Evolutionary conservation across 2,329 filamentous ascomycete genomes (phyloP).

Genomic region (Microdochium trichocladiopsis): DNA sequence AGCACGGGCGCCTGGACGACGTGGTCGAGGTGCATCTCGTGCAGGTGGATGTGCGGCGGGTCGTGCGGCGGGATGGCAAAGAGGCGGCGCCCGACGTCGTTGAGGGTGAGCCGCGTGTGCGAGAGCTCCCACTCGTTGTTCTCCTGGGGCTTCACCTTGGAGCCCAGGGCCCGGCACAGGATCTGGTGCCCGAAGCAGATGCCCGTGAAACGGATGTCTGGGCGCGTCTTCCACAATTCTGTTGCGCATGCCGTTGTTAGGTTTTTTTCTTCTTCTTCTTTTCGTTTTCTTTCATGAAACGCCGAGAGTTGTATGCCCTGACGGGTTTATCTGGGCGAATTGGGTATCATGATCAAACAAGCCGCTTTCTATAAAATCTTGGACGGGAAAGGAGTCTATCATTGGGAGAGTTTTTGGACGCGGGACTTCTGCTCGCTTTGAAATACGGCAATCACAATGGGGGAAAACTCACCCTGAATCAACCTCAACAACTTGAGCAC

Average conservation of each 20-base stretch:
- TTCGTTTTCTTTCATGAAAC: constrained; percentile 42
- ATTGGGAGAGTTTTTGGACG: no score
- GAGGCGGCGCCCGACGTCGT: constrained; percentile 56
- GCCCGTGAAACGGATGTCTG: constrained; percentile 55
- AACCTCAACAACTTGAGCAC: constrained; percentile 61
- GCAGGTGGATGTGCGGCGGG: constrained; percentile 42
- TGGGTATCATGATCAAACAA: no score
- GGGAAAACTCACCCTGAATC: constrained; percentile 28
- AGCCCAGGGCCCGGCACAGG: constrained; percentile 62
- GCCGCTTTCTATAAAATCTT: no score
- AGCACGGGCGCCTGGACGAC: constrained; percentile 53
- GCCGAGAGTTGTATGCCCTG: no score
- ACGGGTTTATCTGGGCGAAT: no score
- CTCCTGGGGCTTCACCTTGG: constrained; percentile 57
- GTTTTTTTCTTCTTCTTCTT: constrained; percentile 33
- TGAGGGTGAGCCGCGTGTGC: constrained; percentile 58
- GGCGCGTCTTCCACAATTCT: constrained; percentile 42
- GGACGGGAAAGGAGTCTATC: no score
- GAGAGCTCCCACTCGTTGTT: constrained; percentile 65
- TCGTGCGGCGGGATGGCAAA: constrained; percentile 46
- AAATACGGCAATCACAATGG: no score
- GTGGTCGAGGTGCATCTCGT: constrained; percentile 77
- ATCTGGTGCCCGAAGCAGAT: constrained; percentile 83
- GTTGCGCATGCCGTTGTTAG: constrained; percentile 1
- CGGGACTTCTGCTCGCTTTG: no score